Base-by-base conservation (phyloP, 2,329 filamentous ascomycete species). In the Fusarium sp. region DNA sequence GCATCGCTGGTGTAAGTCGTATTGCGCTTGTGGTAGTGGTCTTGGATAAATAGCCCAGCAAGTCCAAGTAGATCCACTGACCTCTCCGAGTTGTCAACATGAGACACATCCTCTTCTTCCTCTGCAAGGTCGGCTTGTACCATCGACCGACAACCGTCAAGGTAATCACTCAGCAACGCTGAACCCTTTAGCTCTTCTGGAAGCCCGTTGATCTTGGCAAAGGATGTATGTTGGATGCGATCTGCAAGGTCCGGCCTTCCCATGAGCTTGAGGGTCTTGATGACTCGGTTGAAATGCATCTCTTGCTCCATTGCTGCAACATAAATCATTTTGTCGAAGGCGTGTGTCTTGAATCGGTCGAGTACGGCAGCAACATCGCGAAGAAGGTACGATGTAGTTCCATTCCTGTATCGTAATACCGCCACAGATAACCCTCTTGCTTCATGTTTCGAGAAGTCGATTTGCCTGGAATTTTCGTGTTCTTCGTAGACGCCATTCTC, bases 321-420 rank as follows among this genome's bases (percentile, higher is more conserved):
- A 74, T 94, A 94, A 46, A 94, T 91, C 91, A 94, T 93, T 75
- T 92, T 88, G 80, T 94, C 91, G 73, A 93, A 93, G 2, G 86
- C 74, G 77, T 87, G 86, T 68, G 85, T 84, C 38, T 88, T 84
- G 55, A 85, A 74, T 41, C 91, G 86, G 70, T 89, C 86, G 43
- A 93, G 79, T 11, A 91, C 86, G 61, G 92, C 90, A 64, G 89
- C 90, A 62, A 94, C 90, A 75, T 94, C 91, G 48, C 91, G 87
- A 51, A 92, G 90, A 20, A 93, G 84, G 77, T 94, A 79, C 34
- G 65, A 78, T 34, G 27, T 82, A 15, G 58, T 80, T 57, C 75
- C 75, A 1, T 71, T 78, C 5, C 90, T 87, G 76, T 89, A 89
- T 70, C 91, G 84, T 48, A 93, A 83, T 38, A 92, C 85, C 0